Conservation (phyloP, 148 eudicot genomes). For the Euryodendron excelsum region DNA sequence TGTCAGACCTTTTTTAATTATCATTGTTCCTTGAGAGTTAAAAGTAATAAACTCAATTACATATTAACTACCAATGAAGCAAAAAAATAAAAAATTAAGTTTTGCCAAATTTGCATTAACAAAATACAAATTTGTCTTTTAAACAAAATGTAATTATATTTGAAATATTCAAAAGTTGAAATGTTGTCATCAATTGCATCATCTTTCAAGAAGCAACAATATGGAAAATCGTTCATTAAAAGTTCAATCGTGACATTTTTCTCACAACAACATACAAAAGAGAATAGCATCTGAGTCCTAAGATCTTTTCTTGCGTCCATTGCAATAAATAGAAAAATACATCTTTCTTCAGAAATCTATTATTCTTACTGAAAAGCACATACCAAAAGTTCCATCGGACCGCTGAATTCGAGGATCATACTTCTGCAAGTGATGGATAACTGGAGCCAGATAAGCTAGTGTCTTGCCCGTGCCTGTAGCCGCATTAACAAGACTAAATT, state of each 20-base stretch:
- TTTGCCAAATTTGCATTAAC: background rate
- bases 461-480: slow-evolving; percentile 97
- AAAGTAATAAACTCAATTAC: background rate
- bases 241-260: background rate
- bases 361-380: slow-evolving; percentile 7
- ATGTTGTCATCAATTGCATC: background rate
- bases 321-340: background rate
- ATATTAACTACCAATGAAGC: background rate
- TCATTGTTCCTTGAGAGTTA: background rate
- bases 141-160: background rate
- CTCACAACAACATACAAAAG: background rate
- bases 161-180: background rate
- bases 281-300: background rate
- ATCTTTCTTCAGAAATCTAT: background rate
- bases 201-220: background rate
- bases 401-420: slow-evolving; percentile 62
- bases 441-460: slow-evolving; percentile 83
- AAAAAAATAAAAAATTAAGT: background rate
- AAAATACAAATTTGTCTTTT: background rate
- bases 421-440: slow-evolving; percentile 79
- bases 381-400: slow-evolving; percentile 91
- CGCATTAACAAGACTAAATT: slow-evolving; percentile 87
- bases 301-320: background rate
- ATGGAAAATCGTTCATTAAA: background rate
- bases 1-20: background rate